Conservation (phyloP, 1,284 basidiomycete species). For the Ustilago crameri region DNA sequence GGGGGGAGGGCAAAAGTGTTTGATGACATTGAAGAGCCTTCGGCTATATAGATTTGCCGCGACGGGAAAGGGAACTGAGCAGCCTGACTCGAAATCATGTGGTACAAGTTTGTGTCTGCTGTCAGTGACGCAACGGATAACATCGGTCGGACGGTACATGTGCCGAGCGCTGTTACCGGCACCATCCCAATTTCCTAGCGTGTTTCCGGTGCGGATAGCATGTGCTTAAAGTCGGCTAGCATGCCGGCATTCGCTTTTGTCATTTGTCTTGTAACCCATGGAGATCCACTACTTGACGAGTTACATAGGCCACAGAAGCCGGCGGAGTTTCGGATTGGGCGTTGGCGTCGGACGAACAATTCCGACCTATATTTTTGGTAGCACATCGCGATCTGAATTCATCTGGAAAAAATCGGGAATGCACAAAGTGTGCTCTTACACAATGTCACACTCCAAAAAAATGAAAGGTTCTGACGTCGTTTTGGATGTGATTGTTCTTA, state of each 20-base stretch:
- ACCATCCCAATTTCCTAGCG: no score
- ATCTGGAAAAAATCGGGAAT: not conserved
- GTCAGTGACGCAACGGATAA: no score
- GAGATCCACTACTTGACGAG: not conserved
- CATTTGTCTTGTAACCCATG: not conserved
- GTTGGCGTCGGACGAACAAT: not conserved
- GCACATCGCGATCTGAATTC: not conserved
- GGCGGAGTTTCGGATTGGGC: not conserved
- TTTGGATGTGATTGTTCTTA: not conserved
- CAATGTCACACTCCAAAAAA: not conserved
- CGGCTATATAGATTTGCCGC: no score
- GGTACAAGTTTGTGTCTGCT: no score
- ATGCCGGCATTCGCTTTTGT: not conserved
- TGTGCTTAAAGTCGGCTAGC: not conserved
- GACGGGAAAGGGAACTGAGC: no score
- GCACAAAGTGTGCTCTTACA: not conserved
- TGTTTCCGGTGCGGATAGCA: not conserved
- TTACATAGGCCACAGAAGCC: not conserved
- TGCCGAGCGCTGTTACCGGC: no score
- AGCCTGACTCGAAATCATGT: no score
- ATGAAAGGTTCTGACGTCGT: not conserved
- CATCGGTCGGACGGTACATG: no score
- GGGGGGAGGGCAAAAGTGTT: no score
- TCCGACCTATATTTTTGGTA: no score
- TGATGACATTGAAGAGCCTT: no score